Evolutionary conservation across 176 grass and related monocot species (phyloP), one percentile per base, ranked within the genome.

Genomic region (Bolboschoenus planiculmis): DNA sequence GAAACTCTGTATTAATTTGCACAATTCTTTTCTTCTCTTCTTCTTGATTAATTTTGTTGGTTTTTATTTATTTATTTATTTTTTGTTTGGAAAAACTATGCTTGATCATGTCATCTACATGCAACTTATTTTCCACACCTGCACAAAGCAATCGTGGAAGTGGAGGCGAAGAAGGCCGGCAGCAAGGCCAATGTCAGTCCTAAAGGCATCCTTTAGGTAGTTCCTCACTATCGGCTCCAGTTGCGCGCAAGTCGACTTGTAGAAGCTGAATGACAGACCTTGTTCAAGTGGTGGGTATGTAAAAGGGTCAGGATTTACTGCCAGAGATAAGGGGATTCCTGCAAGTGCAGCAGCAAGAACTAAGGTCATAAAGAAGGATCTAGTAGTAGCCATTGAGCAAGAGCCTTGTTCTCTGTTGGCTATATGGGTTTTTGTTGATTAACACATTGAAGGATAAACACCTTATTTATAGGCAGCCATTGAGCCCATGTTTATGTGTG

Each of bases 91-190:
- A n/a, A n/a, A n/a, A n/a, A n/a, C n/a, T n/a, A n/a, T n/a, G n/a
- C n/a, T n/a, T n/a, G n/a, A n/a, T n/a, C n/a, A n/a, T n/a, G n/a
- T n/a, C n/a, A n/a, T n/a, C n/a, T n/a, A n/a, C n/a, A n/a, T n/a
- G 43, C 15, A 31, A 39, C 2, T 16, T 2, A 1, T 15, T 10
- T 0, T 5, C 10, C 26, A 23, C 55, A 86, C 88, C 72, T 95
- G 88, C 3, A 95, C 88, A 85, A 95, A 95, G 61, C 92, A 95
- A 75, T 95, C 92, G 7, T 95, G 92, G n/a, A n/a, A n/a, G n/a
- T n/a, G n/a, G n/a, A n/a, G n/a, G n/a, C n/a, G n/a, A 36, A 92
- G 71, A 2, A 91, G 91, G 53, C 79, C 90, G 0, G 93, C 87
- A 59, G 91, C 80, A 13, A 93, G 90, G 23, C 88, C 87, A 10